Evolutionary conservation across 2,329 filamentous ascomycete genomes (phyloP).

Genomic region (Alternaria conjuncta): DNA sequence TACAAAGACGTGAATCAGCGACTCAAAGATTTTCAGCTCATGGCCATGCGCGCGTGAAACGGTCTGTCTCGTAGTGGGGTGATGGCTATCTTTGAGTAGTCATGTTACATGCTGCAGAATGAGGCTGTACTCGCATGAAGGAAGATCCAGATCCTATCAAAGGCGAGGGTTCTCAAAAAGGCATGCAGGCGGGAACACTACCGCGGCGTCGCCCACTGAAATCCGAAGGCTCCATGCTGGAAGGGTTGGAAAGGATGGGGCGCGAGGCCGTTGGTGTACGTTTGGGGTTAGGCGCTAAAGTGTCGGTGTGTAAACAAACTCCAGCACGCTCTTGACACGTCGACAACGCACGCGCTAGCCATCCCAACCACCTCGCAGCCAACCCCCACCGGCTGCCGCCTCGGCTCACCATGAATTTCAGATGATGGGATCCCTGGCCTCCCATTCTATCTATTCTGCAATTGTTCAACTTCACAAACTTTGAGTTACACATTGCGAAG

Average conservation of each 20-base stretch:
- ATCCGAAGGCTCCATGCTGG: not conserved
- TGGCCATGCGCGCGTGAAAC: slow-evolving; percentile 3
- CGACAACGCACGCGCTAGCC: slow-evolving; percentile 29
- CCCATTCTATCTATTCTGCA: slow-evolving; percentile 1
- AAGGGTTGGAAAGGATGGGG: slow-evolving; percentile 8
- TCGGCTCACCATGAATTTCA: slow-evolving; percentile 6
- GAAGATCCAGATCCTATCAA: slow-evolving; percentile 7
- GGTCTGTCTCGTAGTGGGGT: not conserved
- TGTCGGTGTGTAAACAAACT: slow-evolving; percentile 27
- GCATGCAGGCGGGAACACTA: not conserved
- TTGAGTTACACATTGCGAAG: slow-evolving; percentile 18
- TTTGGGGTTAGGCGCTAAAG: slow-evolving; percentile 22
- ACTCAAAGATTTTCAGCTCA: not conserved
- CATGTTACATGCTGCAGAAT: not conserved
- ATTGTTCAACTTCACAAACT: slow-evolving; percentile 14
- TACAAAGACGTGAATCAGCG: not conserved
- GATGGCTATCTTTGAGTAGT: not conserved
- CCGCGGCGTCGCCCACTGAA: not conserved
- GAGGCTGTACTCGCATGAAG: slow-evolving; percentile 12
- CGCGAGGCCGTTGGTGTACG: slow-evolving; percentile 8
- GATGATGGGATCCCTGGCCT: slow-evolving; percentile 14
- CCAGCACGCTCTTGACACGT: slow-evolving; percentile 20
- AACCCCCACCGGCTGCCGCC: not conserved
- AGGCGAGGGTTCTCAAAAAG: slow-evolving; percentile 5
- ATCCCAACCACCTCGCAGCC: not conserved